Evolutionary conservation across 2,329 filamentous ascomycete species (phyloP).

Genomic region (Elsinoe perseae): DNA sequence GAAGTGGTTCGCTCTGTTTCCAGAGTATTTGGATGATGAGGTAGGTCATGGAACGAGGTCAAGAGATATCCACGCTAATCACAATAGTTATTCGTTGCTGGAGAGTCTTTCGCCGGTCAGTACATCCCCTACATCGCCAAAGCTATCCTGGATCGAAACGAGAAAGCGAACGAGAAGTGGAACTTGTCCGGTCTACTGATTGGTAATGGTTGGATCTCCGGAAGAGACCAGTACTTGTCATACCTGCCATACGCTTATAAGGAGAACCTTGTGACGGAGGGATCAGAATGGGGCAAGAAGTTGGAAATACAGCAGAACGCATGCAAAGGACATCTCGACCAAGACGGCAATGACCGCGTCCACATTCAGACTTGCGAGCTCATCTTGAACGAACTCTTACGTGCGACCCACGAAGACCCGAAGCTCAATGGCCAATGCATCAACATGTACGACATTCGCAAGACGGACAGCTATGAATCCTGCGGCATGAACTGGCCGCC

Average conservation of each 20-base stretch:
- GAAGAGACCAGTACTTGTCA: constrained; percentile 77
- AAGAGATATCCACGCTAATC: constrained; percentile 17
- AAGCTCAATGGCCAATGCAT: constrained; percentile 51
- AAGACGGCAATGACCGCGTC: constrained; percentile 54
- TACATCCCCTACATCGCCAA: constrained; percentile 96
- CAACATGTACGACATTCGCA: constrained; percentile 96
- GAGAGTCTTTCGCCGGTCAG: constrained; percentile 92
- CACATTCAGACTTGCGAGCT: constrained; percentile 65
- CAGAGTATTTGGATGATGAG: constrained; percentile 85
- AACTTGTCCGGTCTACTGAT: constrained; percentile 79
- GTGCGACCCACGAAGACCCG: constrained; percentile 48
- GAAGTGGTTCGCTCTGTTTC: constrained; percentile 84
- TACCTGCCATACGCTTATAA: constrained; percentile 79
- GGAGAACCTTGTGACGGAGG: constrained; percentile 61
- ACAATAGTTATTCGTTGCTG: constrained; percentile 76
- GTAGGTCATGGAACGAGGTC: constrained; percentile 47
- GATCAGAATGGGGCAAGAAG: constrained; percentile 53
- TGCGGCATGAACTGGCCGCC: constrained; percentile 99
- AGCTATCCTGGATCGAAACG: constrained; percentile 79
- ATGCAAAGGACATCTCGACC: constrained; percentile 57
- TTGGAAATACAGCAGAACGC: constrained; percentile 61
- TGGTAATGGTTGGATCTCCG: constrained; percentile 96
- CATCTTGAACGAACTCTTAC: constrained; percentile 66
- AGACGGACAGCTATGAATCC: constrained; percentile 68
- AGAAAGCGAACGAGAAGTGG: constrained; percentile 55